Evolutionary conservation across 2,329 filamentous ascomycete genomes (phyloP).

Genomic region (Zymoseptoria brevis): DNA sequence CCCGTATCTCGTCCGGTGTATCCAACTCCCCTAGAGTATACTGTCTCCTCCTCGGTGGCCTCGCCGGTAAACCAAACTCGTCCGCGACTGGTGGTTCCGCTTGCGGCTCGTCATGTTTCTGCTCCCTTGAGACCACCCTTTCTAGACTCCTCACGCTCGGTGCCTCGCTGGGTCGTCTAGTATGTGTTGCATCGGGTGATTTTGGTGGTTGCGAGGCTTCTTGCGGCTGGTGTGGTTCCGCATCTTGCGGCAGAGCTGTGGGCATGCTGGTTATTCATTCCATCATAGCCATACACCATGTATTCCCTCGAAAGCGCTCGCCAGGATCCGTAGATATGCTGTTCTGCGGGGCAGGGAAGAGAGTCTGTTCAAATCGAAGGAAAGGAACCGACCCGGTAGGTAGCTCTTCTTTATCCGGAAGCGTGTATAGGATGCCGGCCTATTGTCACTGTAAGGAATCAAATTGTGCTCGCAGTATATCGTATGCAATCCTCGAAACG

Average conservation of each 20-base stretch:
- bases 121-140: background rate
- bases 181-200: background rate
- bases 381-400: background rate
- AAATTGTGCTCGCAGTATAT: background rate
- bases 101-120: conserved; percentile 15
- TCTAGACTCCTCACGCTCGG: background rate
- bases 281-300: background rate
- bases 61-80: conserved; percentile 33
- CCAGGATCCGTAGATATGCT: background rate
- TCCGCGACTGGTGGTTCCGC: conserved; percentile 25
- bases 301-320: background rate
- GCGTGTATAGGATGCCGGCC: background rate
- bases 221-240: background rate
- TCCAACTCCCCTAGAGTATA: conserved; percentile 22
- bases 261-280: background rate
- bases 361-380: background rate
- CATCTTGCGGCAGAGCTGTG: background rate
- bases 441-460: background rate
- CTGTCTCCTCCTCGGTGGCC: conserved; percentile 23
- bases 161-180: background rate
- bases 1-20: conserved; percentile 15
- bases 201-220: background rate
- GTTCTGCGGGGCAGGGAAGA: background rate
- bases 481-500: background rate
- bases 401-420: background rate